These are phyloP conservation scores for Sporothrix brunneoviolacea DNA, from an alignment of 2,329 filamentous ascomycete genomes.

Conservation along the genomic window DNA sequence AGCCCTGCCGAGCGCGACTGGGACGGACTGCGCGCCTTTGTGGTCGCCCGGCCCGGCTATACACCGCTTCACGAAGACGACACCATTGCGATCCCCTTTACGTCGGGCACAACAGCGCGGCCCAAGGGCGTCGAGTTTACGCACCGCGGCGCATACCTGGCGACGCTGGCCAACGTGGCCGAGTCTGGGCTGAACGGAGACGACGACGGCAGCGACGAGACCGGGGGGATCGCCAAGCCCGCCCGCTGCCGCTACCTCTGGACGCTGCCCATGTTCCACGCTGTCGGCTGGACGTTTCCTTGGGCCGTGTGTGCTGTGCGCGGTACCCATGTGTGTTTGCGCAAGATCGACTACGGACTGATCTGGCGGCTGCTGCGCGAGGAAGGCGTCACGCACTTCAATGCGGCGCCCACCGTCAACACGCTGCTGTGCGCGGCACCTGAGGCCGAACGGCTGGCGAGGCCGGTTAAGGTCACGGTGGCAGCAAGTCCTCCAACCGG, in stretches of 20 bases:
- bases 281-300: constrained; percentile 77
- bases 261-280: constrained; percentile 83
- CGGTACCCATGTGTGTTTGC: constrained; percentile 89
- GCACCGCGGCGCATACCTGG: constrained; percentile 80
- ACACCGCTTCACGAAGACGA: constrained; percentile 64
- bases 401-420: constrained; percentile 93
- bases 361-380: constrained; percentile 87
- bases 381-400: constrained; percentile 88
- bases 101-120: constrained; percentile 81
- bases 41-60: constrained; percentile 7
- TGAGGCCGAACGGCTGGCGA: constrained; percentile 62
- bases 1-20: constrained; percentile 38
- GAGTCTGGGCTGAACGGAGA: constrained; percentile 71
- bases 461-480: constrained; percentile 78
- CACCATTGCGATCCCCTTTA: constrained; percentile 84
- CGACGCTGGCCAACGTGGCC: constrained; percentile 75
- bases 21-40: constrained; percentile 64
- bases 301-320: constrained; percentile 85
- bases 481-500: constrained; percentile 86
- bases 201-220: neutral
- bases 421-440: constrained; percentile 78
- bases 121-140: constrained; percentile 94
- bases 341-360: constrained; percentile 89
- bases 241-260: constrained; percentile 78
- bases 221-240: constrained; percentile 18